A percentile compares a stretch with the other conserved stretches of the same genome.
phyloP scores from a whole-genome alignment of 1,139 yeast genomes.

The Pichia sp. region DNA sequence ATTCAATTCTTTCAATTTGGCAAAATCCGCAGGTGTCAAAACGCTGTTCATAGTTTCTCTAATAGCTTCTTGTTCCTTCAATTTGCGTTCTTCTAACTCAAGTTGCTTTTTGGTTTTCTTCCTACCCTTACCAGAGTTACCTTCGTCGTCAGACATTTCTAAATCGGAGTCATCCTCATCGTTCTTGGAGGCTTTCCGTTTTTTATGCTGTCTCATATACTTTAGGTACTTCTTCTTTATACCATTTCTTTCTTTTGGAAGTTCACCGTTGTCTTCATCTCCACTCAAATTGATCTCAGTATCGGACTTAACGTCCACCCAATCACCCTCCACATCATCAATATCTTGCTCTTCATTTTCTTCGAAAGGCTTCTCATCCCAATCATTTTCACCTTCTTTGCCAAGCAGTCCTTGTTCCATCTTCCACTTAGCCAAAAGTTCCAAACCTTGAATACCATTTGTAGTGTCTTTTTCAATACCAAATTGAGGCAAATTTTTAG shows the following conservation, averaged over 20 bases:
- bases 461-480: constrained; percentile 65
- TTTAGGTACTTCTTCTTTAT: constrained; percentile 32
- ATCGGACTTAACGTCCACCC: constrained; percentile 58
- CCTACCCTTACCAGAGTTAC: constrained; percentile 29
- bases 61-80: constrained; percentile 44
- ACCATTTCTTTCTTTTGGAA: constrained; percentile 41
- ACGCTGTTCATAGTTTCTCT: constrained; percentile 67
- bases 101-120: constrained; percentile 31
- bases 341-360: constrained; percentile 39
- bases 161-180: constrained; percentile 41
- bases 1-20: constrained; percentile 83
- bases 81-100: constrained; percentile 30
- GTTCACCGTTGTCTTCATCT: constrained; percentile 40
- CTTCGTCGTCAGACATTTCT: constrained; percentile 39
- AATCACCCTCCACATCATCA: constrained; percentile 57
- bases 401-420: constrained; percentile 53
- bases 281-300: constrained; percentile 53
- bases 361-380: constrained; percentile 40
- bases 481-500: constrained; percentile 51
- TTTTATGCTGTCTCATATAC: constrained; percentile 33
- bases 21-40: constrained; percentile 95
- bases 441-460: constrained; percentile 83
- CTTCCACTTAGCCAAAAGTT: constrained; percentile 84
- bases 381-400: constrained; percentile 42
- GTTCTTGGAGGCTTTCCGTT: constrained; percentile 26